Conservation (phyloP, 345 rosid species). For the Pugionium cornutum region DNA sequence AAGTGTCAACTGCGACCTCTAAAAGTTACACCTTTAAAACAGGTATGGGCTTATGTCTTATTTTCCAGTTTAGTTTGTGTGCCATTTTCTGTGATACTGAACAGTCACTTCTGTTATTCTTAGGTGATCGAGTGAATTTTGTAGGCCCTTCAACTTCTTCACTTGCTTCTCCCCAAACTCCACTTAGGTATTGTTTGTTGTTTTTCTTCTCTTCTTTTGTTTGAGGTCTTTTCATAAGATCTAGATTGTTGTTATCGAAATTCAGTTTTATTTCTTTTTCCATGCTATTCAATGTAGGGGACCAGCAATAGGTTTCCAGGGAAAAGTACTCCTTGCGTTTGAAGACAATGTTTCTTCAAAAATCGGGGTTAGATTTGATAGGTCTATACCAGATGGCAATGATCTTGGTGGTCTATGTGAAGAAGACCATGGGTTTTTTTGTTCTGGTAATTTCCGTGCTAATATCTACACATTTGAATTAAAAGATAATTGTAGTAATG, state of each 20-base stretch:
- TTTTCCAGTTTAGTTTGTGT: slow-evolving; percentile 21
- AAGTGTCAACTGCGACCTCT: slow-evolving; percentile 90
- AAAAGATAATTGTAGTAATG: slow-evolving; percentile 17
- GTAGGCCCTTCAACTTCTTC: slow-evolving; percentile 55
- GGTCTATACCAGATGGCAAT: slow-evolving; percentile 71
- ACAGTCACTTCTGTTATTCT: slow-evolving; percentile 32
- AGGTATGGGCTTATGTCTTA: slow-evolving; percentile 50
- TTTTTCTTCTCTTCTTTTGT: slow-evolving; percentile 24
- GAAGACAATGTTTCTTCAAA: slow-evolving; percentile 86
- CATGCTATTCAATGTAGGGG: slow-evolving; percentile 54
- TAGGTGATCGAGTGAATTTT: slow-evolving; percentile 92
- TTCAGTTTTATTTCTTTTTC: neutral
- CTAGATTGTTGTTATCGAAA: slow-evolving; percentile 8
- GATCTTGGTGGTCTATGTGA: slow-evolving; percentile 93
- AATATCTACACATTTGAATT: slow-evolving; percentile 3
- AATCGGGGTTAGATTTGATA: slow-evolving; percentile 94
- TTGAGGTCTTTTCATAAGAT: slow-evolving; percentile 9
- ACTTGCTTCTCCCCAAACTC: slow-evolving; percentile 50
- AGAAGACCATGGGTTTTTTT: slow-evolving; percentile 84
- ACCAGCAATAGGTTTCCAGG: slow-evolving; percentile 70
- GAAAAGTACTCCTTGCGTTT: slow-evolving; percentile 86
- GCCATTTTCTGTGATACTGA: slow-evolving; percentile 21
- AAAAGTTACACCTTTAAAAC: slow-evolving; percentile 73
- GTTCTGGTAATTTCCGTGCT: slow-evolving; percentile 57
- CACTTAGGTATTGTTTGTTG: slow-evolving; percentile 50